A percentile compares a stretch with the other conserved stretches of the same genome.
Evolutionary conservation across 208 protist genomes (phyloP).

Genomic region (Herpetomonas tarakana): DNA sequence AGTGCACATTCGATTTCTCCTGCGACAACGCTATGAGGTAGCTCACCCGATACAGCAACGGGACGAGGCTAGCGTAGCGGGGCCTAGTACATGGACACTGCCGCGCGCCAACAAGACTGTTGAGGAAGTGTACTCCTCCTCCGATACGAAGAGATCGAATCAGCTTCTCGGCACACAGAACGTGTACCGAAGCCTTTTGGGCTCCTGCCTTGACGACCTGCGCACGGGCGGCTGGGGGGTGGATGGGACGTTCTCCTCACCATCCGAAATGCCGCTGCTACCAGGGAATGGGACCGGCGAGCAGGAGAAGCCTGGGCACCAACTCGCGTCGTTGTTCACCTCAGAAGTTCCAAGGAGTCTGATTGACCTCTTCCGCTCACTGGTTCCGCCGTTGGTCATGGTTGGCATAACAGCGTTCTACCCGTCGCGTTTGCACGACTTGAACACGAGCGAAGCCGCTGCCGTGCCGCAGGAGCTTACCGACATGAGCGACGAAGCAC

Average conservation of each 20-base stretch:
- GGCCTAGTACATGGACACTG: too few species aligned
- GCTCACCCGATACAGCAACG: too few species aligned
- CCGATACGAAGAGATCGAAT: neutral
- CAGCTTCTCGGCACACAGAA: neutral
- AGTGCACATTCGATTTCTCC: too few species aligned
- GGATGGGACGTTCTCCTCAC: neutral
- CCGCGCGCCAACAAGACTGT: too few species aligned
- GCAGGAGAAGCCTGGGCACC: too few species aligned
- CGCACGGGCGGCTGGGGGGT: neutral
- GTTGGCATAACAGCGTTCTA: neutral
- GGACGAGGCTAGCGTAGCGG: too few species aligned
- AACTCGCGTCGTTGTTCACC: neutral
- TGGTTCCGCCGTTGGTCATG: neutral
- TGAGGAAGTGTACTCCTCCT: too few species aligned
- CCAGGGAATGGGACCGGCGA: neutral
- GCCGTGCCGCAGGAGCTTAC: neutral
- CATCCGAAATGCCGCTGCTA: neutral
- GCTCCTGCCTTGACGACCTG: neutral
- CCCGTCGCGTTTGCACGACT: neutral
- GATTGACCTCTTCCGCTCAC: neutral
- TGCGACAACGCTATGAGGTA: too few species aligned
- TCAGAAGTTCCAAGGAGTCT: neutral
- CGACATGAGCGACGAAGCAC: neutral
- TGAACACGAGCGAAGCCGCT: neutral
- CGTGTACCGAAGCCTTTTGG: neutral